A percentile compares a stretch with the other conserved stretches of the same genome.
Evolutionary conservation across 768 basidiomycete species (phyloP).

Genomic region (Clitopilus hobsonii): DNA sequence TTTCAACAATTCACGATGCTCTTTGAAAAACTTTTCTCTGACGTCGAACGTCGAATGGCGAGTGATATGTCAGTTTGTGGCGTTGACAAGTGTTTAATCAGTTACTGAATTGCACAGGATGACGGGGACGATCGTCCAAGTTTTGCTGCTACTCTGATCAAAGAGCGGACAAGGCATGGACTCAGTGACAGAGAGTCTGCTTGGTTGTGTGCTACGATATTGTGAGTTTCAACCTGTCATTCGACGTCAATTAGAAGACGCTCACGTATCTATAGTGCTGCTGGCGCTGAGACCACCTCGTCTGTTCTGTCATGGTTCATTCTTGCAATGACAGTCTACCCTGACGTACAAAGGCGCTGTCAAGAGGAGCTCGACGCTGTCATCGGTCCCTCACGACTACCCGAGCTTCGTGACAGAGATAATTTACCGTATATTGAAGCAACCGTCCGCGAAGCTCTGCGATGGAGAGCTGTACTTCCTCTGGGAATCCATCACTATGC

Average conservation of each 20-base stretch:
- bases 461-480: slow-evolving; percentile 29
- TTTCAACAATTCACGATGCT: neutral
- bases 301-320: slow-evolving; percentile 31
- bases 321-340: slow-evolving; percentile 31
- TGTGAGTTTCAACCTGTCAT: neutral
- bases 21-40: neutral
- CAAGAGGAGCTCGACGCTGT: slow-evolving; percentile 35
- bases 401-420: slow-evolving; percentile 25
- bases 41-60: slow-evolving; percentile 2
- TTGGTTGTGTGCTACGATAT: neutral
- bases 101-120: neutral
- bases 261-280: neutral
- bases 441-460: slow-evolving; percentile 32
- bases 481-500: slow-evolving; percentile 14
- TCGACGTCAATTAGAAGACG: neutral
- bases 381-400: slow-evolving; percentile 25
- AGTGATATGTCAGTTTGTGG: neutral
- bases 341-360: slow-evolving; percentile 31
- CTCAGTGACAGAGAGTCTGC: neutral
- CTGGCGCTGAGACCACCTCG: slow-evolving; percentile 34
- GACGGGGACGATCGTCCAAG: slow-evolving; percentile 1
- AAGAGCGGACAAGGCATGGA: neutral
- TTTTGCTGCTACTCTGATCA: neutral
- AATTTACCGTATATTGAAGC: slow-evolving; percentile 31
- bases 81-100: neutral